Evolutionary conservation across 805 yeast genomes (phyloP).

Genomic region (Candida peoriensis): DNA sequence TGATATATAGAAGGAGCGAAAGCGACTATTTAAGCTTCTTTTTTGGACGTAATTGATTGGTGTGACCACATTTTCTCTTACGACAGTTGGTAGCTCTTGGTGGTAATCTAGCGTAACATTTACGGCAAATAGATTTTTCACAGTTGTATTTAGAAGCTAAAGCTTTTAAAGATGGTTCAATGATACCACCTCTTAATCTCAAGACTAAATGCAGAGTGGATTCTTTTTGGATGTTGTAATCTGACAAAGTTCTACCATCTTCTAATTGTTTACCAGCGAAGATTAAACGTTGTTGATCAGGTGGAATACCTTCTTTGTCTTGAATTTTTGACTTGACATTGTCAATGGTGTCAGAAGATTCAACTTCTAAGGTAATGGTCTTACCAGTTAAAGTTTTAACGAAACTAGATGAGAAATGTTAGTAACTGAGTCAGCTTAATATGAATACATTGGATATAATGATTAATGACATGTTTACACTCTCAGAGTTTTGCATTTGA

Average conservation of each 20-base stretch:
- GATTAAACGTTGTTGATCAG: constrained; percentile 99
- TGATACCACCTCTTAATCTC: constrained; percentile 98
- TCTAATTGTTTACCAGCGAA: constrained; percentile 99
- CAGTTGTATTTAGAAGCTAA: constrained; percentile 99
- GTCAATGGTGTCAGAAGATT: constrained; percentile 98
- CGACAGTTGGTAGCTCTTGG: constrained; percentile 99
- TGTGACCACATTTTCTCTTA: constrained; percentile 99
- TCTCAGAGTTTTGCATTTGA: too few species aligned
- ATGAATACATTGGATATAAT: background rate
- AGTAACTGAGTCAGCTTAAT: too few species aligned
- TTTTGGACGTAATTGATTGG: constrained; percentile 99
- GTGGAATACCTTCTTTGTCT: constrained; percentile 99
- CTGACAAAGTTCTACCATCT: constrained; percentile 98
- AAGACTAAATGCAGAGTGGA: constrained; percentile 94
- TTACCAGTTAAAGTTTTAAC: constrained; percentile 86
- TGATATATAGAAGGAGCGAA: constrained; percentile 26
- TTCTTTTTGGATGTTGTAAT: constrained; percentile 99
- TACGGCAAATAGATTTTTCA: constrained; percentile 98
- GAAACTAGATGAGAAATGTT: constrained; percentile 40
- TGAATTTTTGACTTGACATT: constrained; percentile 98
- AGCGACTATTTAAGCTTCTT: constrained; percentile 90
- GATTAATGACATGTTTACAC: too few species aligned
- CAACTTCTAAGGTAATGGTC: constrained; percentile 98
- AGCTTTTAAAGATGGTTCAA: constrained; percentile 99
- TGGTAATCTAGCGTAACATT: constrained; percentile 99